Evolutionary conservation across 2,329 filamentous ascomycete species (phyloP).

Genomic region (Aspergillus sclerotialis): DNA sequence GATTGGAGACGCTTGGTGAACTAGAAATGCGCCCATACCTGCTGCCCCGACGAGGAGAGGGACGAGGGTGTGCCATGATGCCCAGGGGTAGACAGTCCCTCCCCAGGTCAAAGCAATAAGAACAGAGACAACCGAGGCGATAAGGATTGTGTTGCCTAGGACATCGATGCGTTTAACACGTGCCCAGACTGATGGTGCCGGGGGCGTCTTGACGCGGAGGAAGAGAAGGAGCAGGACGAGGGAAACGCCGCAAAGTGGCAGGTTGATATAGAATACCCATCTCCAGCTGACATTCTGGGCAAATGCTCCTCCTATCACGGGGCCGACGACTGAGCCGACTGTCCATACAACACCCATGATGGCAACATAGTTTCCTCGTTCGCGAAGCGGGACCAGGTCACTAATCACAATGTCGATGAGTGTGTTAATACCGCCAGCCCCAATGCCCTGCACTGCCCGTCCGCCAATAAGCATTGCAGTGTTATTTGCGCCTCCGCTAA

Average conservation of each 20-base stretch:
- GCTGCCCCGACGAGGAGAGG: conserved; percentile 21
- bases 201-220: conserved; percentile 10
- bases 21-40: conserved; percentile 16
- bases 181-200: conserved; percentile 2
- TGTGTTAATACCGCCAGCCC: conserved; percentile 37
- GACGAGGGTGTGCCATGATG: conserved; percentile 19
- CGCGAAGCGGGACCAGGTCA: conserved; percentile 39
- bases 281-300: conserved; percentile 17
- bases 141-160: conserved; percentile 21
- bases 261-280: conserved; percentile 27
- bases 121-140: conserved; percentile 19
- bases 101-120: conserved; percentile 26
- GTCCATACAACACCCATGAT: conserved; percentile 13
- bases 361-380: conserved; percentile 21
- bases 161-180: conserved; percentile 19
- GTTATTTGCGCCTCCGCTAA: conserved; percentile 43
- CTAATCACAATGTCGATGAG: conserved; percentile 40
- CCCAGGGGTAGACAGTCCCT: conserved; percentile 24
- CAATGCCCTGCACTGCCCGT: conserved; percentile 50
- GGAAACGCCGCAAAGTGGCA: conserved; percentile 17
- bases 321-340: conserved; percentile 42
- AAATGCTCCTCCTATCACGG: conserved; percentile 31
- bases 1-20: conserved; percentile 9
- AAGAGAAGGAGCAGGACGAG: conserved; percentile 18
- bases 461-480: conserved; percentile 47